phyloP scores from a whole-genome alignment of 2,329 filamentous ascomycete genomes.

The Stagonosporopsis cucurbitacearum region DNA sequence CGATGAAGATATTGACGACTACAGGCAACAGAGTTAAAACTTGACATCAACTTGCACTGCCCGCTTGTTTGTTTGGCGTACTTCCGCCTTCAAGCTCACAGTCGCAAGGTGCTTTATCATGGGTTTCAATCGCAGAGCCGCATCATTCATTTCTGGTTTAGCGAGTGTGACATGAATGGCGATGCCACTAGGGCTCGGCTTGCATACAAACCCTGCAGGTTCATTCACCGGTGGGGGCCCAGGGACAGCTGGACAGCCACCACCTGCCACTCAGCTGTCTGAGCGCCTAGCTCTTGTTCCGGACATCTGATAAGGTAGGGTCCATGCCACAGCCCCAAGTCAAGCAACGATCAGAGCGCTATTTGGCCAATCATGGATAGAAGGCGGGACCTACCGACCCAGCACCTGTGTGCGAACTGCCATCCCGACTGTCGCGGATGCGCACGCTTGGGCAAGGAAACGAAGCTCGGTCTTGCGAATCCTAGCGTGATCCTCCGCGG shows the following conservation, averaged over 20 bases:
- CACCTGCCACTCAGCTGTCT: conserved; percentile 23
- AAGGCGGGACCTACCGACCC: conserved; percentile 24
- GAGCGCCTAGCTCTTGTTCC: conserved; percentile 33
- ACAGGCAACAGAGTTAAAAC: conserved; percentile 34
- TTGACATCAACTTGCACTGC: conserved; percentile 38
- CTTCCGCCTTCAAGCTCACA: conserved; percentile 28
- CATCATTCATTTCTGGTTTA: conserved; percentile 27
- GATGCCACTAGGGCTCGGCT: conserved; percentile 7
- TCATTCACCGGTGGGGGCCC: conserved; percentile 41
- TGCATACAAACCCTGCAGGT: conserved; percentile 14
- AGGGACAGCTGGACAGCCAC: conserved; percentile 39
- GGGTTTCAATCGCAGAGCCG: conserved; percentile 42
- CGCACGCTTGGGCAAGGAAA: conserved; percentile 20
- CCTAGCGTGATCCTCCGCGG: conserved; percentile 21
- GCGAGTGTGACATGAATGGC: conserved; percentile 20
- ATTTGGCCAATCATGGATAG: conserved; percentile 34
- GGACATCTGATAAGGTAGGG: conserved; percentile 31
- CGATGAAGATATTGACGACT: conserved; percentile 13
- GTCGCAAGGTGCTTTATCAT: conserved; percentile 42
- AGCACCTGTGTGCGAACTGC: conserved; percentile 21
- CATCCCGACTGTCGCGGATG: conserved; percentile 23
- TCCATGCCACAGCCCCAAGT: conserved; percentile 30
- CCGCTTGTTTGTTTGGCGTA: conserved; percentile 30
- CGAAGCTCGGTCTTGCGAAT: conserved; percentile 21
- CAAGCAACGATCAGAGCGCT: conserved; percentile 35